Evolutionary conservation across 164 flowering plant species (phyloP).

Genomic region (Saururus chinensis): DNA sequence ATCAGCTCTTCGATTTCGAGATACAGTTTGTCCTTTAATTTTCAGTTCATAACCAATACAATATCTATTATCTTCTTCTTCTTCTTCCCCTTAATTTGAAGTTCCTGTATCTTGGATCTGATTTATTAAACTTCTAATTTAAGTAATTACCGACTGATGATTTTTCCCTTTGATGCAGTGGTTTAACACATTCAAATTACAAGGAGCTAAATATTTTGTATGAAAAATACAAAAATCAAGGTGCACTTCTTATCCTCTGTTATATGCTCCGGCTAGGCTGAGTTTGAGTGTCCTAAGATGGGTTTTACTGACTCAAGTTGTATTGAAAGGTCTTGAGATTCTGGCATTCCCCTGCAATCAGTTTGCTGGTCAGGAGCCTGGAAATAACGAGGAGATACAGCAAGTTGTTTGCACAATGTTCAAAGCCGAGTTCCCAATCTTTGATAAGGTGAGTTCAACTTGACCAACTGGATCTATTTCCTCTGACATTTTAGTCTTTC

Average conservation of each 20-base stretch:
- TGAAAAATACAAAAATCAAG: conserved; percentile 73
- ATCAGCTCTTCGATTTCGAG: background rate
- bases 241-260: conserved; percentile 17
- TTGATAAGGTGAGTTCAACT: conserved; percentile 54
- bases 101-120: background rate
- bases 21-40: no score
- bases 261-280: background rate
- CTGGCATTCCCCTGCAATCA: conserved; percentile 98
- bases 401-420: conserved; percentile 61
- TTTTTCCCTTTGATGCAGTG: conserved; percentile 32
- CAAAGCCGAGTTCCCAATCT: conserved; percentile 90
- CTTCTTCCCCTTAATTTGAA: background rate
- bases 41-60: no score
- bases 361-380: conserved; percentile 84
- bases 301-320: background rate
- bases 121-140: background rate
- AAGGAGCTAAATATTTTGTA: conserved; percentile 69
- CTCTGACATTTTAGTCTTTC: no score
- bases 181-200: conserved; percentile 76
- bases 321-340: conserved; percentile 63
- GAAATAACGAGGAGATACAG: conserved; percentile 63
- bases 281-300: background rate
- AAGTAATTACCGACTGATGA: no score
- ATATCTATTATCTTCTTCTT: no score
- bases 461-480: background rate